Base-by-base conservation (phyloP, 1,284 basidiomycete genomes). In the Apiotrichum siamense region DNA sequence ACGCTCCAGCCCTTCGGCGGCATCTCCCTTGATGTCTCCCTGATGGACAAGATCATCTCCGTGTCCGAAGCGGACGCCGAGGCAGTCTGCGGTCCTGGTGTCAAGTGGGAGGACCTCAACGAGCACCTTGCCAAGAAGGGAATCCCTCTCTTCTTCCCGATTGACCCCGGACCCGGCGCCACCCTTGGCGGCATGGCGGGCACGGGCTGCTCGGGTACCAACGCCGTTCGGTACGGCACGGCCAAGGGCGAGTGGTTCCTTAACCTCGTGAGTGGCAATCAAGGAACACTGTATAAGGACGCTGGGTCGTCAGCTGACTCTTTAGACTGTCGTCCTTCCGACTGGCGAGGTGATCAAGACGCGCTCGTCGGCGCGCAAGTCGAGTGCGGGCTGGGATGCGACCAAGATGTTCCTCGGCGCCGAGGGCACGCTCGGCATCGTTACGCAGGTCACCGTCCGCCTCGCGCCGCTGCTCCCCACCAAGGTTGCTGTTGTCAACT, bases 321-420 rank as follows among this genome's bases (percentile, higher is more conserved):
- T 33, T 15, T 59, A 90, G 84, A 93, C 88, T 0, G 86, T 91
- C 7, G 91, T 96, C 0, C 78, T 96, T 2, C 87, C 93, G 1
- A 85, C 83, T 15, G 93, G 93, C 2, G 83, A 96, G 66, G 86
- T 97, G 17, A 92, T 97, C 70, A 94, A 93, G 69, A 97, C 93
- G 0, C 82, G 93, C 3, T 79, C 83, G 36, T 77, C 88, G 32
- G 86, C 93, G 0, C 78, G 79, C 42, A 97, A 97, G 69, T 93
- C 88, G 0, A 85, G 88, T 0, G 90, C 90, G 0, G 93, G 93
- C 2, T 92, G 89, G 48, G 92, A 97, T 64, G 77, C 83, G 1
- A 93, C 90, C 1, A 91, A 93, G 62, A 73, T 97, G 17, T 97
- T 97, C 75, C 87, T 96, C 47, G 92, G 93, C 18, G 88, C 91